Percentiles rank a stretch among this genome's conserved stretches.
These are phyloP conservation scores for Rhodotorula sp. DNA, from an alignment of 1,284 basidiomycete genomes.

Conservation along the genomic window DNA sequence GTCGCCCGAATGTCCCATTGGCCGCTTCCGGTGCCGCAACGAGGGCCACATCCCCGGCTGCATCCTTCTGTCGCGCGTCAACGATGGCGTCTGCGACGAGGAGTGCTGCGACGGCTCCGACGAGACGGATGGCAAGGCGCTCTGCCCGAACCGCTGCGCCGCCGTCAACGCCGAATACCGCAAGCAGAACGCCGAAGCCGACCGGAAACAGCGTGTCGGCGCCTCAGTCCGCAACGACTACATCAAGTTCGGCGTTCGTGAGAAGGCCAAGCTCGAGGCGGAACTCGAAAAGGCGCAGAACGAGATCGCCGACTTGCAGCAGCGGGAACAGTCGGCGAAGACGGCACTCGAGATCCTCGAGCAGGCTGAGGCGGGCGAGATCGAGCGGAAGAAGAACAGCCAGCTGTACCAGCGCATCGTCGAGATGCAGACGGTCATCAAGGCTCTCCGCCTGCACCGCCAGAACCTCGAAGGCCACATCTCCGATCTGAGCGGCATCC, in stretches of 20 bases:
- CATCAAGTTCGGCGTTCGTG: conserved; percentile 78
- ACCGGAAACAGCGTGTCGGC: conserved; percentile 68
- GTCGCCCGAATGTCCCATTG: conserved; percentile 39
- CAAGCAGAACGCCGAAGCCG: conserved; percentile 65
- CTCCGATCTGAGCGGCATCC: conserved; percentile 74
- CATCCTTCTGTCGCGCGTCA: conserved; percentile 81
- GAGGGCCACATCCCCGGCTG: conserved; percentile 77
- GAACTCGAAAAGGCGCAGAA: conserved; percentile 59
- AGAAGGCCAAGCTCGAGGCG: conserved; percentile 73
- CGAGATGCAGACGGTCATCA: conserved; percentile 70
- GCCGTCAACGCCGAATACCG: conserved; percentile 71
- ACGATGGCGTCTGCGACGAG: conserved; percentile 89
- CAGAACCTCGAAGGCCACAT: conserved; percentile 71
- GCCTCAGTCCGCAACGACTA: conserved; percentile 87
- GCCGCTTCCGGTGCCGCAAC: conserved; percentile 80
- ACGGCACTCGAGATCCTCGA: conserved; percentile 46
- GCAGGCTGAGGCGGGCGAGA: conserved; percentile 43
- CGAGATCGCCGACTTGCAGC: conserved; percentile 51
- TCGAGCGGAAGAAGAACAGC: conserved; percentile 68
- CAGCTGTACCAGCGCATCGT: conserved; percentile 70
- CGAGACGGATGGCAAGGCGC: conserved; percentile 64
- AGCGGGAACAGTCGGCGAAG: conserved; percentile 63
- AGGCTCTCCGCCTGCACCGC: conserved; percentile 70
- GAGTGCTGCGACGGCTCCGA: conserved; percentile 99
- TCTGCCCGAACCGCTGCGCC: conserved; percentile 76